Base-by-base conservation (phyloP, 495 filamentous ascomycete species). In the Aspergillus mulundensis region DNA sequence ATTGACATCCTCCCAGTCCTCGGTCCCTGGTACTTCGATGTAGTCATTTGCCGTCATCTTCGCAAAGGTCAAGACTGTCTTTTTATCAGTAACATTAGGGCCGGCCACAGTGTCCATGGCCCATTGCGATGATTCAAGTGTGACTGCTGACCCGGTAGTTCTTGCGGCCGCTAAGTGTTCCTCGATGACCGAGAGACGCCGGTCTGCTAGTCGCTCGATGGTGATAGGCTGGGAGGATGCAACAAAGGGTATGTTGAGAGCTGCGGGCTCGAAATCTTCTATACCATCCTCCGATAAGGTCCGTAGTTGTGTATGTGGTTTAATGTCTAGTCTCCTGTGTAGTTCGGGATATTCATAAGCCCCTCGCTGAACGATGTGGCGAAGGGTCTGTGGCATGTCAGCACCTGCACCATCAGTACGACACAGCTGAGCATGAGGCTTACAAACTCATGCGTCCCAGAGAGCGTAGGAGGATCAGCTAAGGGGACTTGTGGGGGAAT, bases 321-420 rank as follows among this genome's bases (percentile, higher is more conserved):
- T 72, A 48, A 97, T 74, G 68, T 97, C 91, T 39, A 87, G 76
- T 62, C 84, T 85, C 39, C 82, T 77, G 64, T 96, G 87, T 16
- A 95, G 81, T 16, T 81, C 70, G 7, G 89, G 89, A 58, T 95
- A 80, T 60, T 83, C 72, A 66, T 80, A 73, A 46, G 87, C 85
- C 6, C 91, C 94, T 66, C 96, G 93, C 63, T 94, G 91, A 71
- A 90, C 91, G 51, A 97, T 84, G 70, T 97, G 94, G 58, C 88
- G 86, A 57, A 98, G 78, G 7, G 82, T 87, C 87, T 94, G 70
- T n/a, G 23, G 45, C 61, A 18, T 68, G 23, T 38, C 6, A 45
- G 12, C 20, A 1, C 0, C 24, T 18, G 38, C 12, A 40, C n/a
- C 3, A 18, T 8, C n/a, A 18, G 8, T 18, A 8, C 18, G 8